Evolutionary conservation across 1,284 basidiomycete species (phyloP).

Genomic region (Cystobasidium pallidum): DNA sequence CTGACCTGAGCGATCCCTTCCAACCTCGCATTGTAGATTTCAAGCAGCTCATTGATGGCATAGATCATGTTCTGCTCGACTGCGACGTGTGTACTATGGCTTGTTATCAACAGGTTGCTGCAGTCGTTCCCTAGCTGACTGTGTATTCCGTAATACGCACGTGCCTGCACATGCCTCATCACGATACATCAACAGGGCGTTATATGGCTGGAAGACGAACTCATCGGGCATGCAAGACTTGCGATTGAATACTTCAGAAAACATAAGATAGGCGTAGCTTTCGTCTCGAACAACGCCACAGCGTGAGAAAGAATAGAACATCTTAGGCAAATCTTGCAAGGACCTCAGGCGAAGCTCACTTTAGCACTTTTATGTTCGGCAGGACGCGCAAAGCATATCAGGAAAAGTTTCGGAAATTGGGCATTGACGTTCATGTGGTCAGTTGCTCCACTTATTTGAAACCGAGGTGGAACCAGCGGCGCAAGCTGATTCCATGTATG

Average conservation of each 20-base stretch:
- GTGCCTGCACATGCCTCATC: too few species aligned
- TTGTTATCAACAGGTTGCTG: too few species aligned
- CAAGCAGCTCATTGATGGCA: conserved; percentile 29
- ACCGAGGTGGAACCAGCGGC: too few species aligned
- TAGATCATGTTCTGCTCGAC: conserved; percentile 43
- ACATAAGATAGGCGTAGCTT: conserved; percentile 66
- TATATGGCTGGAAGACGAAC: conserved; percentile 81
- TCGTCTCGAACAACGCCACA: conserved; percentile 95
- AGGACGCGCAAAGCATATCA: conserved; percentile 75
- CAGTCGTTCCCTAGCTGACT: too few species aligned
- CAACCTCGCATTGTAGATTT: conserved; percentile 7
- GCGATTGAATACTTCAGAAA: conserved; percentile 60
- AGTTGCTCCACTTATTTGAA: neutral
- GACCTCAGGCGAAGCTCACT: too few species aligned
- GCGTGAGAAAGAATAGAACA: conserved; percentile 61
- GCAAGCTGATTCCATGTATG: conserved; percentile 13
- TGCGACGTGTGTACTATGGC: conserved; percentile 27
- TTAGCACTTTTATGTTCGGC: neutral
- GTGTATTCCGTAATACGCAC: too few species aligned
- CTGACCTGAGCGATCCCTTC: neutral
- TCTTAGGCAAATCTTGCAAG: too few species aligned
- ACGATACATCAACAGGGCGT: conserved; percentile 27
- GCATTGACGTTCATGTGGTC: conserved; percentile 80
- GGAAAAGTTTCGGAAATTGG: conserved; percentile 85
- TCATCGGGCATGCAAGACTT: conserved; percentile 75